A percentile compares a stretch with the other conserved stretches of the same genome.
Evolutionary conservation across 2,329 filamentous ascomycete genomes (phyloP).

Genomic region (Clonostachys rosea): DNA sequence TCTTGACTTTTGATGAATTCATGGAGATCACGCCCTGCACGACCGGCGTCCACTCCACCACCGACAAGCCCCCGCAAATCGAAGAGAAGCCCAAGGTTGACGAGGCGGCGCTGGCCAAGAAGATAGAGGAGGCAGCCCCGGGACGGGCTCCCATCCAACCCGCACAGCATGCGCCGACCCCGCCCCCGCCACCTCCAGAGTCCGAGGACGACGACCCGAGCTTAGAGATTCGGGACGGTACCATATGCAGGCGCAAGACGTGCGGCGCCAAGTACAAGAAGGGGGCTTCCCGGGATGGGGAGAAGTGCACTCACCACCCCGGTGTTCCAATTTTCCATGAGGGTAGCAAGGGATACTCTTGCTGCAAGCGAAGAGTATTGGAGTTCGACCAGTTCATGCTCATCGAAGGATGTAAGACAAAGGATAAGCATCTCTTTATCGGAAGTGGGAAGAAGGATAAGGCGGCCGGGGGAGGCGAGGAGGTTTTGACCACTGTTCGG

Average conservation of each 20-base stretch:
- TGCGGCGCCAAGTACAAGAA: conserved; percentile 67
- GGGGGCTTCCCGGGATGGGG: conserved; percentile 56
- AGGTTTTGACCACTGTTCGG: conserved; percentile 74
- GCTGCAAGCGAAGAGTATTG: conserved; percentile 90
- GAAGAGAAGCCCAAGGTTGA: conserved; percentile 52
- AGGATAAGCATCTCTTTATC: conserved; percentile 78
- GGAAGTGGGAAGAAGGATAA: conserved; percentile 66
- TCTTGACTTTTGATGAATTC: conserved; percentile 98
- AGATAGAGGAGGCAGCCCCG: conserved; percentile 42
- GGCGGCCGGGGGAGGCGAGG: conserved; percentile 50
- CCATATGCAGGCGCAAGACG: conserved; percentile 71
- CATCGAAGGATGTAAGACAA: conserved; percentile 85
- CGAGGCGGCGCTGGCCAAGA: conserved; percentile 32
- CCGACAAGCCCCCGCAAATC: conserved; percentile 62
- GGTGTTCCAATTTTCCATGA: conserved; percentile 94
- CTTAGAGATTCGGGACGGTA: conserved; percentile 67
- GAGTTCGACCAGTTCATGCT: conserved; percentile 99
- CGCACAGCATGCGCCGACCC: conserved; percentile 41
- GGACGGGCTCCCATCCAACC: conserved; percentile 29
- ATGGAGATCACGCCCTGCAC: conserved; percentile 90
- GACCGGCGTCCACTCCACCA: conserved; percentile 84
- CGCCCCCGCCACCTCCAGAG: conserved; percentile 63
- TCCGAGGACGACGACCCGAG: conserved; percentile 83
- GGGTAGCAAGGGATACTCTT: conserved; percentile 95
- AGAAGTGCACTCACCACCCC: conserved; percentile 84